Evolutionary conservation across 768 basidiomycete genomes (phyloP).

Genomic region (Mycena venus): DNA sequence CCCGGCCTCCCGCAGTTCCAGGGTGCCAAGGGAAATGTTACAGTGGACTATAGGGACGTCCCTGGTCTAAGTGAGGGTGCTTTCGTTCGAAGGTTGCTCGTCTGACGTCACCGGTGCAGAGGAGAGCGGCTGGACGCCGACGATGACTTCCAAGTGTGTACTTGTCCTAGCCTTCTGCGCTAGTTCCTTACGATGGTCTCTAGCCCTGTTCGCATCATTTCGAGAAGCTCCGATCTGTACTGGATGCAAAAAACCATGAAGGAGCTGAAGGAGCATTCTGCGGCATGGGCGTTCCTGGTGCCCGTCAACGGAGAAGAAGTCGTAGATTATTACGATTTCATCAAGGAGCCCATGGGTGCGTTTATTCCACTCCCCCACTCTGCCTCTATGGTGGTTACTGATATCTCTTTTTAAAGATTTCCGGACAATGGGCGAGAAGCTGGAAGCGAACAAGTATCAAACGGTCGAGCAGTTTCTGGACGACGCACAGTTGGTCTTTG

Average conservation of each 20-base stretch:
- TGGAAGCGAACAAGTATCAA: constrained; percentile 89
- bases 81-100: constrained; percentile 14
- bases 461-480: constrained; percentile 79
- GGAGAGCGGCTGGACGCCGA: constrained; percentile 93
- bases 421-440: constrained; percentile 88
- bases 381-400: too few species aligned
- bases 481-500: constrained; percentile 88
- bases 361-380: constrained; percentile 30
- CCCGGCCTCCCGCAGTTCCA: constrained; percentile 84
- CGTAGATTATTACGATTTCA: constrained; percentile 89
- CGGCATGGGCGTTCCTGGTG: constrained; percentile 88
- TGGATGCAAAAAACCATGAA: constrained; percentile 84
- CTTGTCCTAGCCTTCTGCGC: not conserved
- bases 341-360: constrained; percentile 94
- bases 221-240: constrained; percentile 68
- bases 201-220: constrained; percentile 51
- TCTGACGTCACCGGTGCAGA: constrained; percentile 56
- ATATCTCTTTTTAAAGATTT: constrained; percentile 68
- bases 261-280: constrained; percentile 82
- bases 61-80: constrained; percentile 84
- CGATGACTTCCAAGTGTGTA: constrained; percentile 79
- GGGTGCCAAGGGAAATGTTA: constrained; percentile 61
- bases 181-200: not conserved
- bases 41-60: constrained; percentile 81
- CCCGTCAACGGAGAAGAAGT: constrained; percentile 89